A percentile compares a stretch with the other conserved stretches of the same genome.
phyloP scores from a whole-genome alignment of 2,329 filamentous ascomycete genomes.

The Alternaria ventricosa region DNA sequence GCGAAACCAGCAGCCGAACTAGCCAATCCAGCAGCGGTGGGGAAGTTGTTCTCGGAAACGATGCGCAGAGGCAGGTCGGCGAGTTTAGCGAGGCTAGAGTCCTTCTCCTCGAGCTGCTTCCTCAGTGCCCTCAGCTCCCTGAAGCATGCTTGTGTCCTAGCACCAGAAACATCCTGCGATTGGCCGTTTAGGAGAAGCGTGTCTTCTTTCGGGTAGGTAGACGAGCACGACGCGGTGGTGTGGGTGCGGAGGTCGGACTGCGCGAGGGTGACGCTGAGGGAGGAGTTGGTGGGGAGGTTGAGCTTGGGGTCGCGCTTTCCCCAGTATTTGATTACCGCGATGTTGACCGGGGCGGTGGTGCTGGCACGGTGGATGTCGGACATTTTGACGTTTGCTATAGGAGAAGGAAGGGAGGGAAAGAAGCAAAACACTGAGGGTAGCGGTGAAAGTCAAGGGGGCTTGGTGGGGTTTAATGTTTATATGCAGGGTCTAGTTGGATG shows the following conservation, averaged over 20 bases:
- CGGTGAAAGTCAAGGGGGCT: slow-evolving; percentile 13
- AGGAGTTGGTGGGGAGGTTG: slow-evolving; percentile 97
- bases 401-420: neutral
- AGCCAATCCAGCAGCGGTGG: slow-evolving; percentile 88
- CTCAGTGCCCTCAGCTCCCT: slow-evolving; percentile 82
- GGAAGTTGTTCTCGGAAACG: slow-evolving; percentile 98
- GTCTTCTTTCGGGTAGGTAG: slow-evolving; percentile 67
- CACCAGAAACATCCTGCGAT: slow-evolving; percentile 81
- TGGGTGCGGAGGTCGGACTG: slow-evolving; percentile 93
- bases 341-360: slow-evolving; percentile 97
- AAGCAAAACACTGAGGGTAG: neutral
- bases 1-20: slow-evolving; percentile 71
- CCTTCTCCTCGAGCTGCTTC: slow-evolving; percentile 72
- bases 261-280: slow-evolving; percentile 93
- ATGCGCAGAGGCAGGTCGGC: slow-evolving; percentile 79
- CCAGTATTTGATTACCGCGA: slow-evolving; percentile 99
- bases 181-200: slow-evolving; percentile 87
- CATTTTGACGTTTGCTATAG: slow-evolving; percentile 38
- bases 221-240: slow-evolving; percentile 91
- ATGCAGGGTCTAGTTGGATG: slow-evolving; percentile 36
- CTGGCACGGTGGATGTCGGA: slow-evolving; percentile 81
- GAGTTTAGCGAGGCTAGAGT: slow-evolving; percentile 81
- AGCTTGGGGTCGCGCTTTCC: slow-evolving; percentile 93
- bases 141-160: slow-evolving; percentile 94
- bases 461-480: slow-evolving; percentile 34